A percentile compares a stretch with the other conserved stretches of the same genome.
These are phyloP conservation scores for Thalassiosira gravida DNA, from an alignment of 352 stramenopile species.

Conservation along the genomic window DNA sequence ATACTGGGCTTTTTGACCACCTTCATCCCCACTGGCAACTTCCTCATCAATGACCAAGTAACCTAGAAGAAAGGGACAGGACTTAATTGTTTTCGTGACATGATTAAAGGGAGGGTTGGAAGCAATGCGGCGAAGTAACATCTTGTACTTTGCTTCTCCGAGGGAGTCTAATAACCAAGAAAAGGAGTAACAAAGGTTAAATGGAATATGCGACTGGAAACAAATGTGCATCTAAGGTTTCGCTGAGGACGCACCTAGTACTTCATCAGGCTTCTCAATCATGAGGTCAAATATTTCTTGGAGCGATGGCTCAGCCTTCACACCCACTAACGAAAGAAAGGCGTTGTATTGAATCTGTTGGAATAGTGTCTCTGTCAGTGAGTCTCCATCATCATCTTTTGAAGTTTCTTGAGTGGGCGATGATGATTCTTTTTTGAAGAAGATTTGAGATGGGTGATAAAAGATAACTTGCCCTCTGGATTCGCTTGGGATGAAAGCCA, in stretches of 20 bases:
- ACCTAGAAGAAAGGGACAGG: slow-evolving; percentile 73
- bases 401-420: slow-evolving; percentile 10
- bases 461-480: slow-evolving; percentile 55
- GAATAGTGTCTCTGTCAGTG: slow-evolving; percentile 71
- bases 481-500: slow-evolving; percentile 66
- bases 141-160: slow-evolving; percentile 71
- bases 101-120: slow-evolving; percentile 68
- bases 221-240: slow-evolving; percentile 4
- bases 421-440: slow-evolving; percentile 58
- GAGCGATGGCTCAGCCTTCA: slow-evolving; percentile 51
- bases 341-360: slow-evolving; percentile 74
- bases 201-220: background rate
- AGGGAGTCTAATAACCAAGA: slow-evolving; percentile 25
- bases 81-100: slow-evolving; percentile 65
- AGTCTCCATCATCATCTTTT: slow-evolving; percentile 48
- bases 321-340: slow-evolving; percentile 72
- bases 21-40: slow-evolving; percentile 22
- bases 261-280: slow-evolving; percentile 61
- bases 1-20: slow-evolving; percentile 48
- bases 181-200: background rate
- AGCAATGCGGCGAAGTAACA: slow-evolving; percentile 70
- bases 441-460: slow-evolving; percentile 67
- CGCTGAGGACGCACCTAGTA: too few relatives aligned
- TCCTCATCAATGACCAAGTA: slow-evolving; percentile 63
- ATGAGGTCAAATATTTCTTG: slow-evolving; percentile 58